Percentiles rank a stretch among this genome's conserved stretches.
These are phyloP conservation scores for Cutaneotrichosporon arboriforme DNA, from an alignment of 1,284 basidiomycete genomes.

Conservation along the genomic window DNA sequence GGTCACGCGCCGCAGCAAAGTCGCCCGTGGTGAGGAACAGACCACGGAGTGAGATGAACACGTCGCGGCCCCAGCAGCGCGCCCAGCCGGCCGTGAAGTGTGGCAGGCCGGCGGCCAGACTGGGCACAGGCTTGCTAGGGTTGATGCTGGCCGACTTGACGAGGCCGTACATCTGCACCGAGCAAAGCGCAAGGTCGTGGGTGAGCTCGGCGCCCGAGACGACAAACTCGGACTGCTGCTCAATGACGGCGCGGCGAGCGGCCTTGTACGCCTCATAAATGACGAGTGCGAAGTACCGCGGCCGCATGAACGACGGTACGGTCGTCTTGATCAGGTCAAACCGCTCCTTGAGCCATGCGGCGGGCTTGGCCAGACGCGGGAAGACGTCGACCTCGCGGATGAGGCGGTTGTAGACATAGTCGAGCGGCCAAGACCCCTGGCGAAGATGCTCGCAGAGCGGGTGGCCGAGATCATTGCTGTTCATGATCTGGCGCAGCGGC, in stretches of 20 bases:
- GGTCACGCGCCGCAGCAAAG: constrained; percentile 72
- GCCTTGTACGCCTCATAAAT: constrained; percentile 87
- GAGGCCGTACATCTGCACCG: constrained; percentile 86
- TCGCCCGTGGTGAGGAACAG: constrained; percentile 89
- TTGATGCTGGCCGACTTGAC: constrained; percentile 82
- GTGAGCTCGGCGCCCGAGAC: constrained; percentile 79
- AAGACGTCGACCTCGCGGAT: constrained; percentile 48
- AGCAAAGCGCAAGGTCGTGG: constrained; percentile 75
- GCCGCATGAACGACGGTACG: constrained; percentile 77
- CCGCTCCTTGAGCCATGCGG: constrained; percentile 74
- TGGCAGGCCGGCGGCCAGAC: constrained; percentile 86
- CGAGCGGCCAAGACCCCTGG: constrained; percentile 80
- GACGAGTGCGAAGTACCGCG: constrained; percentile 88
- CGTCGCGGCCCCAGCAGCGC: constrained; percentile 93
- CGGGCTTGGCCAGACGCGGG: constrained; percentile 64
- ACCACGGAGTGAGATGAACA: constrained; percentile 87
- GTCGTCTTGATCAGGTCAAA: constrained; percentile 69
- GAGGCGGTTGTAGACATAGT: constrained; percentile 71
- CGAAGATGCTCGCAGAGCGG: constrained; percentile 79
- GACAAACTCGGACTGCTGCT: constrained; percentile 81
- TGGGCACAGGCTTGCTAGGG: constrained; percentile 60
- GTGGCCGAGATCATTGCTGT: constrained; percentile 84
- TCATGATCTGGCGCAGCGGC: constrained; percentile 71
- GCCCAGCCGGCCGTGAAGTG: constrained; percentile 90
- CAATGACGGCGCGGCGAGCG: constrained; percentile 68